These are phyloP conservation scores for Colletotrichum tofieldiae DNA, from an alignment of 2,329 filamentous ascomycete genomes.

Conservation along the genomic window DNA sequence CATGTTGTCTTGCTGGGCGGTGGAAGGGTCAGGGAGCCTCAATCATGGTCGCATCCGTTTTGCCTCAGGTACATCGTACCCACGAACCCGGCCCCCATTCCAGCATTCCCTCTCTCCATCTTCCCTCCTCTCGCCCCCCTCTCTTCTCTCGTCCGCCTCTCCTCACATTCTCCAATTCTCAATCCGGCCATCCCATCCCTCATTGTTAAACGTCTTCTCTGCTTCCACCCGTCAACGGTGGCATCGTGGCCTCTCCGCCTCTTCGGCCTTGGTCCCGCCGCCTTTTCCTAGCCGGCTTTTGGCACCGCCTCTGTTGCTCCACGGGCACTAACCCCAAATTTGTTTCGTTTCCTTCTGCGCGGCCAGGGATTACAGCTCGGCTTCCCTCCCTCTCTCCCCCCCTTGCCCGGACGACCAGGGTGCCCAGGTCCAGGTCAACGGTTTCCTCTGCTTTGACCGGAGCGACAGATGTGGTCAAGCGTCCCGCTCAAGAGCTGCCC, in stretches of 20 bases:
- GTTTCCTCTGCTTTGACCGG: constrained; percentile 28
- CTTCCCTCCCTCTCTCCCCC: constrained; percentile 4
- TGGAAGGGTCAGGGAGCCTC: not conserved
- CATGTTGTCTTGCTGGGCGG: not conserved
- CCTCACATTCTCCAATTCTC: not conserved
- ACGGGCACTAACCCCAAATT: constrained; percentile 23
- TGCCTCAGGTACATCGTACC: not conserved
- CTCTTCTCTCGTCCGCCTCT: not conserved
- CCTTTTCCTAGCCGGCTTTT: not conserved
- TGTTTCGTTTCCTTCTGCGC: constrained; percentile 32
- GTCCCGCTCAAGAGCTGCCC: not conserved
- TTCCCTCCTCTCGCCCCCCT: constrained; percentile 14
- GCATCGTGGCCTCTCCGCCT: not conserved
- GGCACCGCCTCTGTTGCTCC: constrained; percentile 22
- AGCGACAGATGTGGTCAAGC: constrained; percentile 28
- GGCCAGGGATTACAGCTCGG: constrained; percentile 33
- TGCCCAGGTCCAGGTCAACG: constrained; percentile 28
- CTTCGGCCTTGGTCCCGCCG: not conserved
- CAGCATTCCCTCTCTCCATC: not conserved
- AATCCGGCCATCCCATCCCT: not conserved
- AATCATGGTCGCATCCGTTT: not conserved
- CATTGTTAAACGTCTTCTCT: not conserved
- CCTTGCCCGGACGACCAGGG: constrained; percentile 23
- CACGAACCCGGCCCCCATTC: not conserved
- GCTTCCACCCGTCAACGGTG: constrained; percentile 6